Evolutionary conservation across 2,329 filamentous ascomycete species (phyloP).

Genomic region (Aspergillus sp.): DNA sequence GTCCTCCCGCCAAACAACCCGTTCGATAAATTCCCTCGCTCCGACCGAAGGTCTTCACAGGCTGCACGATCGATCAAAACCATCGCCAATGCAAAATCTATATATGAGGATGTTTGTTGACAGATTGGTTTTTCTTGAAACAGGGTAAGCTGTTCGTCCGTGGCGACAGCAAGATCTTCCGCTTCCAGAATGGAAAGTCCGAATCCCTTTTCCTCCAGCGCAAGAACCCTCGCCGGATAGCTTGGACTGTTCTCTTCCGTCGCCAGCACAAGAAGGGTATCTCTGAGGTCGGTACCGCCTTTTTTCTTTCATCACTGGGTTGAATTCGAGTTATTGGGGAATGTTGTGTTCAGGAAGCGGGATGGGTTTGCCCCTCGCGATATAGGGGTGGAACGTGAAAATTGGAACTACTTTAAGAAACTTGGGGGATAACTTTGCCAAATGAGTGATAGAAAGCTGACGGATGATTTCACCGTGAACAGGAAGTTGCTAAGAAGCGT

Average conservation of each 20-base stretch:
- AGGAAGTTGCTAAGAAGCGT: conserved; percentile 99
- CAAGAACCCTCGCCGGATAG: conserved; percentile 99
- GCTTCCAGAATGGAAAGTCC: conserved; percentile 99
- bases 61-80: conserved; percentile 1
- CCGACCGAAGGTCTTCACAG: neutral
- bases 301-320: conserved; percentile 14
- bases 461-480: conserved; percentile 39
- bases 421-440: neutral
- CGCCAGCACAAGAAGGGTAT: conserved; percentile 99
- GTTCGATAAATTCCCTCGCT: conserved; percentile 1
- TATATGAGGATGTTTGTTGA: conserved; percentile 23
- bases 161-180: conserved; percentile 99
- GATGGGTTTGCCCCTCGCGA: neutral
- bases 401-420: neutral
- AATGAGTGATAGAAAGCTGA: conserved; percentile 25
- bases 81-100: neutral
- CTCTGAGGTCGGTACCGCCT: conserved; percentile 80
- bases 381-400: neutral
- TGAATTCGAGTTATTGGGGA: conserved; percentile 20
- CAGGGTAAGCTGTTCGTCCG: conserved; percentile 99
- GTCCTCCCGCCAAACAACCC: conserved; percentile 16
- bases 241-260: conserved; percentile 97
- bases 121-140: conserved; percentile 31
- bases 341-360: conserved; percentile 10
- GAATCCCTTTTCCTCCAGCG: conserved; percentile 99